Evolutionary conservation across 768 basidiomycete species (phyloP).

Genomic region (Rhizopogon sp.): DNA sequence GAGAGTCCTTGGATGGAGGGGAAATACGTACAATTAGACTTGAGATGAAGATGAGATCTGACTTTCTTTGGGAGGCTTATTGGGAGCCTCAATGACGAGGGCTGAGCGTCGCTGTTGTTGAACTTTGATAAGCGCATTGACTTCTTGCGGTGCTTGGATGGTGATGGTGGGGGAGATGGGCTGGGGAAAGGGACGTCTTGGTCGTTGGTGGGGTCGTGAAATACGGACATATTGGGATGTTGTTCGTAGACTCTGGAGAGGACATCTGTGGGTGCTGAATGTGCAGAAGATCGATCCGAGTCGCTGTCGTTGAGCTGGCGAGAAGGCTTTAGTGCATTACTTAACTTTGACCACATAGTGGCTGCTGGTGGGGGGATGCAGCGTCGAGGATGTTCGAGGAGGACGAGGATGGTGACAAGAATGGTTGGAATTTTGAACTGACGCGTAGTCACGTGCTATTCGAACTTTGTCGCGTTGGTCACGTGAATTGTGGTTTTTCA

Average conservation of each 20-base stretch:
- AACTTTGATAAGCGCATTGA: slow-evolving; percentile 41
- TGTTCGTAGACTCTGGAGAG: slow-evolving; percentile 51
- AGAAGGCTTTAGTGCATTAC: slow-evolving; percentile 44
- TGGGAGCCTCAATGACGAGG: slow-evolving; percentile 26
- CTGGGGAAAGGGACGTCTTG: slow-evolving; percentile 25
- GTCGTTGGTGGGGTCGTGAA: slow-evolving; percentile 34
- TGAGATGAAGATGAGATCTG: slow-evolving; percentile 35
- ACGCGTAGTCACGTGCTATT: slow-evolving; percentile 21
- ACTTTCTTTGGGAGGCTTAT: slow-evolving; percentile 47
- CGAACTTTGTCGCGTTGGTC: slow-evolving; percentile 23
- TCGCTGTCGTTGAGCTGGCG: slow-evolving; percentile 23
- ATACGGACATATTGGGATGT: slow-evolving; percentile 58
- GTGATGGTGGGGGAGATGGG: slow-evolving; percentile 42
- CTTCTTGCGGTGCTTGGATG: slow-evolving; percentile 41
- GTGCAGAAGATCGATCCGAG: slow-evolving; percentile 8
- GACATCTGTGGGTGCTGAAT: slow-evolving; percentile 30
- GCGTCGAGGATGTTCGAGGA: slow-evolving; percentile 1
- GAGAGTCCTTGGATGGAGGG: too few species aligned
- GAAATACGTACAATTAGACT: slow-evolving; percentile 32
- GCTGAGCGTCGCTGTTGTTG: slow-evolving; percentile 34
- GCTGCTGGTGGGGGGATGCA: background rate
- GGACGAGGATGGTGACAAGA: background rate
- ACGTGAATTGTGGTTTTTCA: slow-evolving; percentile 12
- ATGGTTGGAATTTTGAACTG: background rate
- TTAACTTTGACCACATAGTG: slow-evolving; percentile 60